Conservation (phyloP, 805 yeast genomes). For the Saccharomycopsis vini region DNA sequence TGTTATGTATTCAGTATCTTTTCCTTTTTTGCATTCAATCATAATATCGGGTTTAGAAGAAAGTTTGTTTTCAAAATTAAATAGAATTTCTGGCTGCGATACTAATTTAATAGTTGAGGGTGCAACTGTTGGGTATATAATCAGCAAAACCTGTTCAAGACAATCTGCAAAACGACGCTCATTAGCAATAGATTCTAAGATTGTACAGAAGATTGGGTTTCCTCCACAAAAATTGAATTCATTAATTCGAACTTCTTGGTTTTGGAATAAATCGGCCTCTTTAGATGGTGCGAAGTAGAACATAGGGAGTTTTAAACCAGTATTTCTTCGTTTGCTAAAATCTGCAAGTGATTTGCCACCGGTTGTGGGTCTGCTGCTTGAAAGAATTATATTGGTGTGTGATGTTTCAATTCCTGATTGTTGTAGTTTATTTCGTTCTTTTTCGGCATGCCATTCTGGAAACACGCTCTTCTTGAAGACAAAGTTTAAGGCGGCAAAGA, state of each 20-base stretch:
- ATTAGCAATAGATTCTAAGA: too few relatives aligned
- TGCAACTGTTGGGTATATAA: not conserved
- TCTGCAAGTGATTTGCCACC: not conserved
- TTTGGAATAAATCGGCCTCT: not conserved
- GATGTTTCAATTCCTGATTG: not conserved
- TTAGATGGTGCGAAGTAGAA: not conserved
- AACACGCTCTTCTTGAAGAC: not conserved
- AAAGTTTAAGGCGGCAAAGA: not conserved
- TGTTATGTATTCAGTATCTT: not conserved
- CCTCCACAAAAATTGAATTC: not conserved
- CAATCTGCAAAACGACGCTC: not conserved
- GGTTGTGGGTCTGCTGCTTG: not conserved
- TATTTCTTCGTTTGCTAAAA: not conserved
- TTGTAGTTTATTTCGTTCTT: not conserved
- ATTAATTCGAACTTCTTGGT: not conserved
- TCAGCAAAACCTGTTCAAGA: not conserved
- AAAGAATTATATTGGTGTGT: not conserved
- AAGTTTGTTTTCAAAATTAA: not conserved
- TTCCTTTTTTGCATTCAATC: not conserved
- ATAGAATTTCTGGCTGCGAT: not conserved
- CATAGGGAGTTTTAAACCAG: not conserved
- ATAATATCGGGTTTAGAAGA: not conserved
- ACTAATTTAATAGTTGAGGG: not conserved
- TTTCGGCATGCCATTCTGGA: not conserved
- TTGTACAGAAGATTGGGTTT: not conserved